A percentile compares a stretch with the other conserved stretches of the same genome.
phyloP scores from a whole-genome alignment of 148 eudicot species.

The Vaccinium vitisidaea region DNA sequence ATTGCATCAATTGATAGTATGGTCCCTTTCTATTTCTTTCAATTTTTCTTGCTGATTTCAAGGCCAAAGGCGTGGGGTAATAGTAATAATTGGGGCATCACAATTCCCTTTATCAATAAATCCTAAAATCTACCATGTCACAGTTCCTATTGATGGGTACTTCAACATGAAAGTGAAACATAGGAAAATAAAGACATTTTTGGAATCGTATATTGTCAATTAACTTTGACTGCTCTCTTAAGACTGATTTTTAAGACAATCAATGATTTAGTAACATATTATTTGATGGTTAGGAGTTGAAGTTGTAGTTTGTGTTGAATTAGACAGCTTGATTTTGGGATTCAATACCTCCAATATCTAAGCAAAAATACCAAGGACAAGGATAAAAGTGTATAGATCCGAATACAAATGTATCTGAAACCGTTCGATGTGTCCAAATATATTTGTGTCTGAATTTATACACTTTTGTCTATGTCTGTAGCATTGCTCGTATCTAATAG shows the following conservation, averaged over 20 bases:
- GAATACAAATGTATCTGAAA: too few species aligned
- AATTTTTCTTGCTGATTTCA: background rate
- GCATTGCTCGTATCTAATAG: too few species aligned
- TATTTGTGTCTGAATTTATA: too few species aligned
- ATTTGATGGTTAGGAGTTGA: too few species aligned
- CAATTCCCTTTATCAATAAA: too few species aligned
- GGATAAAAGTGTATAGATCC: too few species aligned
- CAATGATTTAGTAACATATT: too few species aligned
- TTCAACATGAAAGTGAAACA: background rate
- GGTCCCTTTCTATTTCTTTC: background rate
- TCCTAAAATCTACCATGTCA: background rate
- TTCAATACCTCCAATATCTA: background rate
- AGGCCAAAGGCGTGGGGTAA: background rate
- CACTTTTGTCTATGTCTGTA: too few species aligned
- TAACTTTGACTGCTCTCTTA: background rate
- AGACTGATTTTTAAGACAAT: too few species aligned
- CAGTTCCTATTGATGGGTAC: background rate
- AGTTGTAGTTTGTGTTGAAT: background rate
- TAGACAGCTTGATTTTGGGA: background rate
- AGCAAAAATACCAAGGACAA: background rate
- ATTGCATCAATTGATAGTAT: background rate
- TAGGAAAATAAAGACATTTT: background rate
- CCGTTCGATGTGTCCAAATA: too few species aligned
- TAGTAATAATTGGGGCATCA: background rate
- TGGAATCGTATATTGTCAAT: too few species aligned